Conservation (phyloP, 345 rosid species). For the Acer saccharum region DNA sequence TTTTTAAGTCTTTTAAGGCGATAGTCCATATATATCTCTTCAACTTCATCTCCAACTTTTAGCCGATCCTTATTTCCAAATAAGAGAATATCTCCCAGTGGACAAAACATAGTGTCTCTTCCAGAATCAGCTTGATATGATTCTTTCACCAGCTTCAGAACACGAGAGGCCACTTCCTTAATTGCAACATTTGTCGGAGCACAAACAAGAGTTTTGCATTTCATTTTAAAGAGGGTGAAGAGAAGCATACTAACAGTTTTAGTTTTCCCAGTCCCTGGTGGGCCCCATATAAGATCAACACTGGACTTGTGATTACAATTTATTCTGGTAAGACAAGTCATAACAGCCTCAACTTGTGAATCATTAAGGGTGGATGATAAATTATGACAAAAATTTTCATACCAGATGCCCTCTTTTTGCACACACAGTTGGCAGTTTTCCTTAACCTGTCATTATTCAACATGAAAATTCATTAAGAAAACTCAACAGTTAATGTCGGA, state of each 20-base stretch:
- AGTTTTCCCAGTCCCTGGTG: constrained; percentile 21
- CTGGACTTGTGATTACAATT: constrained; percentile 29
- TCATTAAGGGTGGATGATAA: constrained; percentile 28
- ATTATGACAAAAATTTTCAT: constrained; percentile 3
- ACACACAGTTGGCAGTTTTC: constrained; percentile 25
- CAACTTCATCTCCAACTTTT: constrained; percentile 10
- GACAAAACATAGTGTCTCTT: not conserved
- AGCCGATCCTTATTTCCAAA: constrained; percentile 24
- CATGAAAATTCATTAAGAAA: not conserved
- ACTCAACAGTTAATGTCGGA: no score
- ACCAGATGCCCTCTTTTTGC: not conserved
- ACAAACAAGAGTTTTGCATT: constrained; percentile 40
- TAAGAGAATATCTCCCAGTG: constrained; percentile 28
- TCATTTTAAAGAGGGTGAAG: constrained; percentile 33
- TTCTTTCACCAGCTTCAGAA: constrained; percentile 39
- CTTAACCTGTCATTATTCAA: constrained; percentile 29
- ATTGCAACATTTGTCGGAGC: constrained; percentile 58
- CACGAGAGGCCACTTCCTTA: constrained; percentile 40
- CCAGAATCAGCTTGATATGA: not conserved
- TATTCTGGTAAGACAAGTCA: constrained; percentile 27
- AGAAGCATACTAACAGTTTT: constrained; percentile 37
- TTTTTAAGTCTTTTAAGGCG: constrained; percentile 23
- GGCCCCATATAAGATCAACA: constrained; percentile 58
- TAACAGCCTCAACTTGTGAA: constrained; percentile 35
- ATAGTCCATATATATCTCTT: constrained; percentile 32